phyloP scores from a whole-genome alignment of 805 yeast genomes.

The Zygotorulaspora sp. region DNA sequence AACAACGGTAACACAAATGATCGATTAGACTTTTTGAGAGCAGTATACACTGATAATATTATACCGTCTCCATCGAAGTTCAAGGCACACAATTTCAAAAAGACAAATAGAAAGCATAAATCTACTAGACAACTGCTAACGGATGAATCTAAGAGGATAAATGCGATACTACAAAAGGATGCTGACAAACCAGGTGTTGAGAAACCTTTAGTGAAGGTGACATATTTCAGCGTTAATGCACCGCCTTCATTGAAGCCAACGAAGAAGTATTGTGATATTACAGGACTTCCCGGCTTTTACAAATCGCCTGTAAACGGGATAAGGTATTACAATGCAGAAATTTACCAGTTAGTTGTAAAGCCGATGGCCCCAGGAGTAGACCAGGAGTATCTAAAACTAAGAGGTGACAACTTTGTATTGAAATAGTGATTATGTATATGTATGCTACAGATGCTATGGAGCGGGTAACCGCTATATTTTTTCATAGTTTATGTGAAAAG shows the following conservation, averaged over 20 bases:
- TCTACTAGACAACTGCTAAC: slow-evolving; percentile 65
- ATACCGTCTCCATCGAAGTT: slow-evolving; percentile 43
- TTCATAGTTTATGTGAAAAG: slow-evolving; percentile 1
- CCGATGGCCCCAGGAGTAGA: slow-evolving; percentile 87
- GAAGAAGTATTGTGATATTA: slow-evolving; percentile 86
- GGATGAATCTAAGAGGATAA: slow-evolving; percentile 73
- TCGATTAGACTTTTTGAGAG: slow-evolving; percentile 28
- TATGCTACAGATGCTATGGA: too few species aligned
- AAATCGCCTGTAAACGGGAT: slow-evolving; percentile 69
- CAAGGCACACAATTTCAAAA: slow-evolving; percentile 51
- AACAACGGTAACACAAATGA: slow-evolving; percentile 20
- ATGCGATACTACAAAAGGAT: slow-evolving; percentile 18
- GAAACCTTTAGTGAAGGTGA: slow-evolving; percentile 48
- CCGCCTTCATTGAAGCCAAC: slow-evolving; percentile 83
- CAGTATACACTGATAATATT: slow-evolving; percentile 22
- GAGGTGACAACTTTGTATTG: slow-evolving; percentile 84
- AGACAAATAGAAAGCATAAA: slow-evolving; percentile 61
- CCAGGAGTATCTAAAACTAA: slow-evolving; percentile 81
- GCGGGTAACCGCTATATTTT: too few species aligned
- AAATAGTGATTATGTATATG: slow-evolving; percentile 37
- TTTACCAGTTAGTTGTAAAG: slow-evolving; percentile 66
- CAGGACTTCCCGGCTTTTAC: slow-evolving; percentile 79
- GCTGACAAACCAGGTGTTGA: slow-evolving; percentile 14
- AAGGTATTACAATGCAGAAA: slow-evolving; percentile 77
- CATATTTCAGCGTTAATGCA: slow-evolving; percentile 68